Evolutionary conservation across 345 rosid genomes (phyloP).

Genomic region (Salix brachista): DNA sequence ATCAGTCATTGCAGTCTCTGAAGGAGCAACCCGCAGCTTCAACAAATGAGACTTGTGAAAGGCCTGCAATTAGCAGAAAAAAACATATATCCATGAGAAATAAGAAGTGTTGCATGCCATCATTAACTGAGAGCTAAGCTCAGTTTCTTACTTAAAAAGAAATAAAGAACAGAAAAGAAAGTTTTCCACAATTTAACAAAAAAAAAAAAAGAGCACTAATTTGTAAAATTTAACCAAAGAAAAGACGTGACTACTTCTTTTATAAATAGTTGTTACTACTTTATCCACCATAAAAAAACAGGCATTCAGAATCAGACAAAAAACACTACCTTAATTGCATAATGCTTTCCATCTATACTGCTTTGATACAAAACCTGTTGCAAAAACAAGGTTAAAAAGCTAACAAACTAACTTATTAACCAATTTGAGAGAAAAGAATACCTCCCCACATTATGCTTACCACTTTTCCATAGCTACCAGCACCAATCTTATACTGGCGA

Average conservation of each 20-base stretch:
- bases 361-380: slow-evolving; percentile 78
- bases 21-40: slow-evolving; percentile 89
- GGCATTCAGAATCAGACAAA: slow-evolving; percentile 3
- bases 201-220: background rate
- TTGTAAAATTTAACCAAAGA: no score
- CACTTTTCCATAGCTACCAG: slow-evolving; percentile 99
- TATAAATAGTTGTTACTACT: background rate
- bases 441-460: slow-evolving; percentile 41
- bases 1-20: slow-evolving; percentile 98
- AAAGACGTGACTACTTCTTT: background rate
- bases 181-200: background rate
- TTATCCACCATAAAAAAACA: slow-evolving; percentile 2
- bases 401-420: slow-evolving; percentile 3
- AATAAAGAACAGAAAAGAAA: background rate
- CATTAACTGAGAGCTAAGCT: background rate
- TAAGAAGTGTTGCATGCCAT: background rate
- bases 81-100: slow-evolving; percentile 5
- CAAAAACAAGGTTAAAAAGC: slow-evolving; percentile 21
- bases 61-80: slow-evolving; percentile 48
- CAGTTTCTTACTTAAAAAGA: background rate
- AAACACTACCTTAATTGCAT: slow-evolving; percentile 86
- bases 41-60: slow-evolving; percentile 88
- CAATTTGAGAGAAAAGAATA: slow-evolving; percentile 5
- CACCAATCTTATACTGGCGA: slow-evolving; percentile 73
- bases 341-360: slow-evolving; percentile 65